phyloP scores from a whole-genome alignment of 176 grass and related monocot genomes.

The Paspalum notatum region DNA sequence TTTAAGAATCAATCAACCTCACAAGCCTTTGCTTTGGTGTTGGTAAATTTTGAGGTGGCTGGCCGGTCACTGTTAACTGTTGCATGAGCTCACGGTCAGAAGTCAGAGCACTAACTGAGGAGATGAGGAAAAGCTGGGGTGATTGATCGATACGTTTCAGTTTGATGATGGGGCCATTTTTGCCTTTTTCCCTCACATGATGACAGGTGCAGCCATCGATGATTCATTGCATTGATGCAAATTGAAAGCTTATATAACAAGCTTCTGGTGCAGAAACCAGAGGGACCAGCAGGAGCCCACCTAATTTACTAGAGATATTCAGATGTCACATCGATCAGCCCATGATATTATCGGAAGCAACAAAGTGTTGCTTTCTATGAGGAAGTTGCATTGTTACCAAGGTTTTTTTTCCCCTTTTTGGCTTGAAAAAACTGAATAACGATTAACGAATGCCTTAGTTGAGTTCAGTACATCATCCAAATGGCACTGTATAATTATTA shows the following conservation, averaged over 20 bases:
- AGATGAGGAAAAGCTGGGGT: constrained; percentile 6
- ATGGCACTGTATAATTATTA: no score
- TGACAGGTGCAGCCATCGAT: constrained; percentile 32
- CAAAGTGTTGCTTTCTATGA: neutral
- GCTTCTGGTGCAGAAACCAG: neutral
- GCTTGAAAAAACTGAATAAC: no score
- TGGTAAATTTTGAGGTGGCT: constrained; percentile 21
- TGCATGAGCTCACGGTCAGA: constrained; percentile 37
- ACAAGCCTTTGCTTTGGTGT: neutral
- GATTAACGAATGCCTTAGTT: no score
- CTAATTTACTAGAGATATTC: constrained; percentile 35
- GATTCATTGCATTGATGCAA: neutral
- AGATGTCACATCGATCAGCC: neutral
- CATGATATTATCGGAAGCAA: constrained; percentile 26
- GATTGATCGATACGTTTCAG: constrained; percentile 24
- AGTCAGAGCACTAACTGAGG: neutral
- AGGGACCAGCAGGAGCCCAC: neutral
- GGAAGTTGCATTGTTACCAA: neutral
- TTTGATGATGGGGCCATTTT: constrained; percentile 37
- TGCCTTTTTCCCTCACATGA: neutral
- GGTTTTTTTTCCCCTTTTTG: neutral
- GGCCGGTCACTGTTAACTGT: constrained; percentile 26
- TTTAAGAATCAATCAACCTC: neutral
- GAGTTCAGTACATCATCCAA: no score
- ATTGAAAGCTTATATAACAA: neutral